phyloP scores from a whole-genome alignment of 2,329 filamentous ascomycete species.

The Tolypocladium amazonense region DNA sequence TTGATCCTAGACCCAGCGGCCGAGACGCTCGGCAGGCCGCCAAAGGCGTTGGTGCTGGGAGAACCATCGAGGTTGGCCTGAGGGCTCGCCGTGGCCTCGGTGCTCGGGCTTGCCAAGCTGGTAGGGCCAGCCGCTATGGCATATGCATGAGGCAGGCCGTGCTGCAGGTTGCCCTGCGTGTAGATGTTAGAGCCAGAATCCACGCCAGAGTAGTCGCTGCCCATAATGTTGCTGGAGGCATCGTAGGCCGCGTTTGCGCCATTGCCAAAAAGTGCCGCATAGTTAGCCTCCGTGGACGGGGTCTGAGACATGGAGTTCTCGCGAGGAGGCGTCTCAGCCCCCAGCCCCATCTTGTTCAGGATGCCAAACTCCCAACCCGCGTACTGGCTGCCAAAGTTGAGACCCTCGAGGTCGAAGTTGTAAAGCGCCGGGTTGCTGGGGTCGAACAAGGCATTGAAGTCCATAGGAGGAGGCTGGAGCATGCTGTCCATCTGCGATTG shows the following conservation, averaged over 20 bases:
- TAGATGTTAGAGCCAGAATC: conserved; percentile 40
- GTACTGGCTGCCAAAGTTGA: conserved; percentile 87
- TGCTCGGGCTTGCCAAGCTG: conserved; percentile 53
- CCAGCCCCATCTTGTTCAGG: conserved; percentile 77
- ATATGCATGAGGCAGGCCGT: conserved; percentile 54
- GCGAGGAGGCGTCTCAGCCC: conserved; percentile 65
- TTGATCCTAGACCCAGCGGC: conserved; percentile 26
- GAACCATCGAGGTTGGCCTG: conserved; percentile 49
- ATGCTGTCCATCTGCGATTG: conserved; percentile 34
- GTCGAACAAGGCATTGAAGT: conserved; percentile 63
- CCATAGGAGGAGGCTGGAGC: conserved; percentile 38
- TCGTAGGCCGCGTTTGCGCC: conserved; percentile 41
- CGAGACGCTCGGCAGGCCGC: conserved; percentile 13
- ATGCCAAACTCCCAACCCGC: conserved; percentile 93
- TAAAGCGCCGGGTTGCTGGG: conserved; percentile 86
- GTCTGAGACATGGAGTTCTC: conserved; percentile 43
- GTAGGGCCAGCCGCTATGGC: conserved; percentile 53
- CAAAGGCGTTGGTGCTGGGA: conserved; percentile 19
- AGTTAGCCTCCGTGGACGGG: conserved; percentile 25
- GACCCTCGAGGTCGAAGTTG: conserved; percentile 89
- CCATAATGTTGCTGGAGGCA: conserved; percentile 28
- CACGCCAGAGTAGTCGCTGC: conserved; percentile 42
- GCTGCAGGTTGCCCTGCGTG: conserved; percentile 47
- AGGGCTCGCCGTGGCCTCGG: conserved; percentile 51
- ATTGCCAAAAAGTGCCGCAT: conserved; percentile 39